Evolutionary conservation across 805 yeast genomes (phyloP).

Genomic region (Candida odintsovae): DNA sequence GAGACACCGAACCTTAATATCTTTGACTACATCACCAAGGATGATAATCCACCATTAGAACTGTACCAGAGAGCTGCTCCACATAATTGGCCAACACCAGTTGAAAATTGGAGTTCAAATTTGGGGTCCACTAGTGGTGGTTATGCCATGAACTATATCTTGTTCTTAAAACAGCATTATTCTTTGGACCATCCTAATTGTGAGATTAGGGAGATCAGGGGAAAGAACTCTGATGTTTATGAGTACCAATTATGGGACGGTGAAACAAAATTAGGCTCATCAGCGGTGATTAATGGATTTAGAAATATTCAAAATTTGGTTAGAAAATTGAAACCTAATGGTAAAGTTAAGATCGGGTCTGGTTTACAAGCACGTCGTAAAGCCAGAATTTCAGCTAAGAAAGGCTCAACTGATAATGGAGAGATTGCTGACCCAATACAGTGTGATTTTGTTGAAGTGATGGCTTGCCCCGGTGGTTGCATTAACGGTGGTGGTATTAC

Average conservation of each 20-base stretch:
- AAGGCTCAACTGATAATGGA: conserved; percentile 1
- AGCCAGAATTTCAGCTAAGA: conserved; percentile 8
- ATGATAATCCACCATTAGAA: conserved; percentile 11
- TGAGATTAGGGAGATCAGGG: conserved; percentile 38
- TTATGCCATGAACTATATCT: conserved; percentile 66
- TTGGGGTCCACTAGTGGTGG: conserved; percentile 88
- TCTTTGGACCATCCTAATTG: conserved; percentile 15
- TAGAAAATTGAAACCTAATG: conserved; percentile 48
- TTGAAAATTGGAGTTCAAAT: conserved; percentile 65
- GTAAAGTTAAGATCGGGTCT: conserved; percentile 21
- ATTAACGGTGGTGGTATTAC: conserved; percentile 93
- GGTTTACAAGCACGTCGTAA: conserved; percentile 23
- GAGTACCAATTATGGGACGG: conserved; percentile 50
- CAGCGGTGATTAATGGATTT: conserved; percentile 82
- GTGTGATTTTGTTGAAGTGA: conserved; percentile 84
- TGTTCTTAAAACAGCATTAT: conserved; percentile 28
- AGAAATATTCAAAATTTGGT: conserved; percentile 92
- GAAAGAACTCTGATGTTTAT: conserved; percentile 66
- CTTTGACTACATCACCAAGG: conserved; percentile 20
- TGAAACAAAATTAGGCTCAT: conserved; percentile 40
- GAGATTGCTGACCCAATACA: conserved; percentile 52
- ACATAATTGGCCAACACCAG: conserved; percentile 50
- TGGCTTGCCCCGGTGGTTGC: conserved; percentile 99
- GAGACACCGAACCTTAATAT: conserved; percentile 40
- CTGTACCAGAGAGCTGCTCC: conserved; percentile 44